Evolutionary conservation across 2,329 filamentous ascomycete genomes (phyloP), one percentile per base, ranked within the genome.

Genomic region (Phaeosphaeriaceae sp.): DNA sequence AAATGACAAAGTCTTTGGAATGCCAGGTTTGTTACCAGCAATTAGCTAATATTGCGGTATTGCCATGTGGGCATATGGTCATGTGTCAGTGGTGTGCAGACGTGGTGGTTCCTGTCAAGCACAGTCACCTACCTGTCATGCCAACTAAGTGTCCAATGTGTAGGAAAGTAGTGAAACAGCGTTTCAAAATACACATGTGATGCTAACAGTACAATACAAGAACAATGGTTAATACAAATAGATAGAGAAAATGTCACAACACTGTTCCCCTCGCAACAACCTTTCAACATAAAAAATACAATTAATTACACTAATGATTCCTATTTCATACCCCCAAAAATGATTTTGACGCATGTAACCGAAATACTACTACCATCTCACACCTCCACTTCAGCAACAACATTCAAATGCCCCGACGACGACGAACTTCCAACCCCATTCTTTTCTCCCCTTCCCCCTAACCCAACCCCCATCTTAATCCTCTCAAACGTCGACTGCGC

Each of bases 81-180:
- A 79, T 83, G 73, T 83, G 81, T 59, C 68, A 74, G 32, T 83
- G 80, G 80, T 83, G 81, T 55, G 79, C 79, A 3, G 78, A 81
- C 41, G 74, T 79, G 41, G 74, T 78, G 36, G 73, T 79, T 28
- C 80, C 80, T 2, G 70, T 75, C 1, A 72, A 72, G 60, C 65
- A 73, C 47, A 60, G 68, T 21, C 75, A 78, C 58, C 62, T 75
- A 26, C 77, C 77, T 15, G 42, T 58, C n/a, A 63, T 70, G 13
- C 56, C 54, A 12, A 71, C 68, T 3, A 74, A 71, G 34, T 80
- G 78, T 62, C 77, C 78, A 2, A 74, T 78, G 48, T 80, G 78
- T 54, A 63, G 78, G 52, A 77, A 77, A 64, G 59, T 60, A 34
- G 73, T 79, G 11, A 76, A 74, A 60, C 75, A 78, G 60, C 73